Conservation (phyloP, 768 basidiomycete species). For the Pholiota molesta region DNA sequence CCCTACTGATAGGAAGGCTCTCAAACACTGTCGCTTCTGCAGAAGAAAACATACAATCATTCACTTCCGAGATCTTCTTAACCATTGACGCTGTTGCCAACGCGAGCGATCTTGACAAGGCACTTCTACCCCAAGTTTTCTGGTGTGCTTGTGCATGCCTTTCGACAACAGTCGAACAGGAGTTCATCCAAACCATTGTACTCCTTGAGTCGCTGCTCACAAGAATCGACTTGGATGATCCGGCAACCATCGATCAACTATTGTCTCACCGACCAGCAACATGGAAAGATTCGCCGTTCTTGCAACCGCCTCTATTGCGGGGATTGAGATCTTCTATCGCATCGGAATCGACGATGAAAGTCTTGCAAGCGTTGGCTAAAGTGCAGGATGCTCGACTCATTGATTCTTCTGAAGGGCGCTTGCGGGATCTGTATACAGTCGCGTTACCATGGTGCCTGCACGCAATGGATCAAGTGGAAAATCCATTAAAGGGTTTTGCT, state of each 20-base stretch:
- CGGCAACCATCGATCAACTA: constrained; percentile 66
- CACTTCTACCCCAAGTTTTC: constrained; percentile 79
- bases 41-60: constrained; percentile 77
- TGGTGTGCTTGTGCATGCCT: constrained; percentile 86
- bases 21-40: constrained; percentile 82
- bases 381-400: constrained; percentile 66
- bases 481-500: constrained; percentile 68
- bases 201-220: constrained; percentile 68
- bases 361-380: constrained; percentile 65
- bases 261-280: constrained; percentile 66
- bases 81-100: constrained; percentile 70
- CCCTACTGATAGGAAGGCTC: constrained; percentile 78
- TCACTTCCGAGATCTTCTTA: constrained; percentile 80
- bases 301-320: constrained; percentile 73
- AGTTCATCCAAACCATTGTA: constrained; percentile 70
- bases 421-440: constrained; percentile 82
- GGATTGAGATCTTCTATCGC: constrained; percentile 83
- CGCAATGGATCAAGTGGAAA: constrained; percentile 72
- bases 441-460: constrained; percentile 89
- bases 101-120: constrained; percentile 56
- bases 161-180: constrained; percentile 79
- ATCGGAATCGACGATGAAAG: constrained; percentile 62
- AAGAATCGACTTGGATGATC: constrained; percentile 73
- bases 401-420: constrained; percentile 68
- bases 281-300: constrained; percentile 65